A percentile compares a stretch with the other conserved stretches of the same genome.
Conservation (phyloP, 2,329 filamentous ascomycete species). For the Trichophyton benhamiae region DNA sequence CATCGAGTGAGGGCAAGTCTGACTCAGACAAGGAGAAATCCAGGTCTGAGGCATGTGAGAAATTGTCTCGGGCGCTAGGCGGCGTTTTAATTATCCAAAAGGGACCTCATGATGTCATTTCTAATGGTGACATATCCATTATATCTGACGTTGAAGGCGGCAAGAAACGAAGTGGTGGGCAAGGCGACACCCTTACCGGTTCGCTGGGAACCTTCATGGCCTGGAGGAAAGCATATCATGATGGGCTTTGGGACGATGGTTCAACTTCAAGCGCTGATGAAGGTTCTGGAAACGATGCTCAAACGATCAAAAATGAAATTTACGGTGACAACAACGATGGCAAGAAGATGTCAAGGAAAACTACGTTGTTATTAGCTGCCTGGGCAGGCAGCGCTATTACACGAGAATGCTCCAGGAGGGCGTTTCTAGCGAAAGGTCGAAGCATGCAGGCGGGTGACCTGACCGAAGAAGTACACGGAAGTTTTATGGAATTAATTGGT, state of each 20-base stretch:
- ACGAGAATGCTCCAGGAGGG: conserved; percentile 75
- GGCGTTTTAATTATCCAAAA: conserved; percentile 91
- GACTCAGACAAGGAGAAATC: conserved; percentile 27
- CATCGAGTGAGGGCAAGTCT: conserved; percentile 23
- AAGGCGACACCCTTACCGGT: conserved; percentile 90
- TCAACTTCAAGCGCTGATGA: conserved; percentile 18
- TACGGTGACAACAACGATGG: conserved; percentile 30
- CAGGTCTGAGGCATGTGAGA: conserved; percentile 48
- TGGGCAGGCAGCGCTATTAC: conserved; percentile 82
- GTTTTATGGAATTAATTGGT: conserved; percentile 70
- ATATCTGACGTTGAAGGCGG: conserved; percentile 69
- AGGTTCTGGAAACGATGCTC: conserved; percentile 28
- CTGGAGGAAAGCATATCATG: conserved; percentile 78
- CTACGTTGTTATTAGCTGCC: conserved; percentile 60
- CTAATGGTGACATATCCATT: conserved; percentile 63
- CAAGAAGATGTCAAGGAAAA: conserved; percentile 45
- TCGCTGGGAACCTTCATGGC: conserved; percentile 76
- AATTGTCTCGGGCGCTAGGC: conserved; percentile 62
- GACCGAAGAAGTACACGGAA: conserved; percentile 74
- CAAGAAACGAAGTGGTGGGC: conserved; percentile 79
- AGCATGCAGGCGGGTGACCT: conserved; percentile 87
- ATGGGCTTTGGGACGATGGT: conserved; percentile 58
- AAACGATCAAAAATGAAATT: conserved; percentile 20
- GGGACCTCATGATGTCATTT: conserved; percentile 69
- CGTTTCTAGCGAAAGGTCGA: conserved; percentile 73